Evolutionary conservation across 371 early-diverging fungal genomes (phyloP).

Genomic region (Rhizomucor pusillus): DNA sequence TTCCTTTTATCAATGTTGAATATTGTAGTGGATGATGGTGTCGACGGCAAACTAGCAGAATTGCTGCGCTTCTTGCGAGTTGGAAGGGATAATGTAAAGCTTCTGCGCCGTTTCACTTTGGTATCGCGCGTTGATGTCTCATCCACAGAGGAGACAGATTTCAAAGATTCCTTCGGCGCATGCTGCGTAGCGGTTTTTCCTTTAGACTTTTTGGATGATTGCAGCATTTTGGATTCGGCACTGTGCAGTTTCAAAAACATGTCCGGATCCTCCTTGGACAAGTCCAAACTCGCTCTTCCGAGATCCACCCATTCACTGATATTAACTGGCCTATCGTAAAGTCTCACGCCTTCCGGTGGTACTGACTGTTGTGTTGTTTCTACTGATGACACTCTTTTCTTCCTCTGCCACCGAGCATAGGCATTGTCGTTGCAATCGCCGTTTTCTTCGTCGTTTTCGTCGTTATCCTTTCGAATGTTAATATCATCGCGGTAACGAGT

Average conservation of each 20-base stretch:
- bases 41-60: conserved; percentile 1
- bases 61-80: conserved; percentile 1
- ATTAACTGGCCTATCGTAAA: conserved; percentile 45
- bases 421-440: no score
- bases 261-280: conserved; percentile 27
- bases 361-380: neutral
- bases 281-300: conserved; percentile 35
- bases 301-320: conserved; percentile 51
- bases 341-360: conserved; percentile 18
- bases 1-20: conserved; percentile 18
- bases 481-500: neutral
- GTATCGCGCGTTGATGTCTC: no score
- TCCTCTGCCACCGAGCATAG: neutral
- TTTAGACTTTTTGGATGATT: conserved; percentile 26
- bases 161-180: conserved; percentile 12
- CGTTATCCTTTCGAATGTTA: conserved; percentile 2
- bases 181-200: conserved; percentile 24
- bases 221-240: conserved; percentile 19
- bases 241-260: conserved; percentile 27
- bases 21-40: conserved; percentile 25
- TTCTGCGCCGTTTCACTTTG: no score
- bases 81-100: neutral
- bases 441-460: no score
- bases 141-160: no score
- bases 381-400: neutral